Percentiles rank a stretch among this genome's conserved stretches.
phyloP scores from a whole-genome alignment of 192 early-diverging fungal genomes.

The Allomyces javanicus region DNA sequence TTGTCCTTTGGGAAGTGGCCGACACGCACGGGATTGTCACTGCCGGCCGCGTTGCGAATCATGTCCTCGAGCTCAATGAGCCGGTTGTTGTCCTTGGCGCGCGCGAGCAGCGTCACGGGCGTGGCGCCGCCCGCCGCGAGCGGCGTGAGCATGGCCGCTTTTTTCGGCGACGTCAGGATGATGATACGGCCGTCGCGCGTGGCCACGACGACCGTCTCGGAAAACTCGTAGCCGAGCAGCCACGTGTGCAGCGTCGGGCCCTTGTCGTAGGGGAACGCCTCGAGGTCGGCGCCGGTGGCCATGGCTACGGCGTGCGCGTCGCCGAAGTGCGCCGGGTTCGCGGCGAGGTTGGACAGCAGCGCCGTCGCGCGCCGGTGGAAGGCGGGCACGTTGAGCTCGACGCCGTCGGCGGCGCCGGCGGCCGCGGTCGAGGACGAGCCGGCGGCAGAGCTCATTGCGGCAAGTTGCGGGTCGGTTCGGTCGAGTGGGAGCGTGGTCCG shows the following conservation, averaged over 20 bases:
- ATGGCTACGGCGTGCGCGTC: not conserved
- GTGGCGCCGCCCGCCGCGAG: conserved; percentile 38
- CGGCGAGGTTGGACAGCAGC: conserved; percentile 7
- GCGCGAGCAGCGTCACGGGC: conserved; percentile 51
- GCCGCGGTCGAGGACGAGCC: no score
- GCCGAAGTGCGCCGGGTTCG: not conserved
- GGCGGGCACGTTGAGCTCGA: conserved; percentile 16
- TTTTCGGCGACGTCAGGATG: conserved; percentile 57
- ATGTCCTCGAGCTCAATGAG: conserved; percentile 35
- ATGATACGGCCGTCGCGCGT: conserved; percentile 55
- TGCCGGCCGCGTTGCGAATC: conserved; percentile 18
- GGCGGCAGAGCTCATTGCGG: no score
- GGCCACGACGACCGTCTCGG: conserved; percentile 62
- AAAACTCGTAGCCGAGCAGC: conserved; percentile 82
- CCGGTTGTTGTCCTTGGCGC: conserved; percentile 51
- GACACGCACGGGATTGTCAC: conserved; percentile 10
- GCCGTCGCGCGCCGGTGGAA: conserved; percentile 18
- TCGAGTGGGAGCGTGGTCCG: no score
- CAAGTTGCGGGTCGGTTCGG: no score
- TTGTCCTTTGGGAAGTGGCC: conserved; percentile 66
- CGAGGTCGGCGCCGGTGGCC: conserved; percentile 3
- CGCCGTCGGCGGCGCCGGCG: conserved; percentile 1
- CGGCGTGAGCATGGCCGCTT: conserved; percentile 38
- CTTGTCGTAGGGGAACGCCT: conserved; percentile 16
- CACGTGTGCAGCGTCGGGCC: conserved; percentile 43